Percentiles rank a stretch among this genome's conserved stretches.
phyloP scores from a whole-genome alignment of 345 rosid genomes.

The Iberis pinnata region DNA sequence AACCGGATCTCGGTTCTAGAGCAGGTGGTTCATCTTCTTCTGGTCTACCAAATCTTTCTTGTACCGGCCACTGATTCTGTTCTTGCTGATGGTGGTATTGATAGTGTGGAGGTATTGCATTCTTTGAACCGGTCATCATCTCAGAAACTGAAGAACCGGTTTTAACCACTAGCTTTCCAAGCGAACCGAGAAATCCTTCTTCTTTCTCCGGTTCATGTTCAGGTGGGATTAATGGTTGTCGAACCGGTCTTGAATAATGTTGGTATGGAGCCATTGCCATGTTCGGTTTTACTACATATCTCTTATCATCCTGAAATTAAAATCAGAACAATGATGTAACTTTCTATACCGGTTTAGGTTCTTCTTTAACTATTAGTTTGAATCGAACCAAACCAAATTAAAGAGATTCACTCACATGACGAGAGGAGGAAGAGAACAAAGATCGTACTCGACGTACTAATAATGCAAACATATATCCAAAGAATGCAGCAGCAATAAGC shows the following conservation, averaged over 20 bases:
- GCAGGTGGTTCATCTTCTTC: constrained; percentile 75
- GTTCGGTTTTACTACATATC: constrained; percentile 36
- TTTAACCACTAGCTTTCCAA: constrained; percentile 61
- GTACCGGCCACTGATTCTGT: constrained; percentile 57
- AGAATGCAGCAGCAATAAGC: constrained; percentile 69
- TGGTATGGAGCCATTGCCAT: constrained; percentile 46
- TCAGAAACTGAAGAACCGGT: constrained; percentile 64
- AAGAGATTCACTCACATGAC: constrained; percentile 38
- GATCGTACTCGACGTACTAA: constrained; percentile 59
- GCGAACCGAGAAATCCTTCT: constrained; percentile 64
- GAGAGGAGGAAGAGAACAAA: constrained; percentile 53
- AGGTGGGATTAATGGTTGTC: constrained; percentile 64
- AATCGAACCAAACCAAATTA: neutral
- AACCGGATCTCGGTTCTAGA: constrained; percentile 45
- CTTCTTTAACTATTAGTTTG: neutral
- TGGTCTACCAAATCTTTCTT: constrained; percentile 72
- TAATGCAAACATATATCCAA: constrained; percentile 85
- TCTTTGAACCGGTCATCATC: constrained; percentile 39
- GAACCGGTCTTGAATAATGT: constrained; percentile 50
- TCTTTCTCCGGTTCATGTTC: constrained; percentile 62
- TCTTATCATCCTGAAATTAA: constrained; percentile 35
- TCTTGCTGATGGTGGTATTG: constrained; percentile 33
- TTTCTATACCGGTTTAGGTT: too few relatives aligned
- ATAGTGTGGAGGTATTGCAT: constrained; percentile 35
- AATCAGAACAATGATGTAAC: constrained; percentile 7